Evolutionary conservation across 2,329 filamentous ascomycete genomes (phyloP), one percentile per base, ranked within the genome.

Genomic region (Pseudogymnoascus destructans): DNA sequence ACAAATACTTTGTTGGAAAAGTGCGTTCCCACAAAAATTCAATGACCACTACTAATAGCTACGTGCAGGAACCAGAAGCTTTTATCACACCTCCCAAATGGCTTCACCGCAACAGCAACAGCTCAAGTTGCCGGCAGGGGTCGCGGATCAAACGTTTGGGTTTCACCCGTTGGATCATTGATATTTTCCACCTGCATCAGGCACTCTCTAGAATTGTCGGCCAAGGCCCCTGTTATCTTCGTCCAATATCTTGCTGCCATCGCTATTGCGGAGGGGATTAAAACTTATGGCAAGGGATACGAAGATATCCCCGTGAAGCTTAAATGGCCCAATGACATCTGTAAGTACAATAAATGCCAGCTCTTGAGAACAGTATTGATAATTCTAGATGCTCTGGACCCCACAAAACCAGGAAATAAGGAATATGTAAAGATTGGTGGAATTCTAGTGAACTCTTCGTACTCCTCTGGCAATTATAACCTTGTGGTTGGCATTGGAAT

Each of bases 321-420:
- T 30, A 98, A 98, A 71, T 98, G 93, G 93, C 93, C 93, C 9
- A 98, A 98, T 66, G 93, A 98, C 68, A 88, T 98, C 58, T 92
- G 82, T 84, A 71, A 70, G 77, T 71, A 6, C 61, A 2, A 3
- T 13, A 0, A 17, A 33, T 33, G 6, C 38, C 27, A 52, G 11
- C 46, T 42, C 25, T 27, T 35, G 35, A n/a, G 7, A 15, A 32
- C 9, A 11, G 13, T 33, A 13, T 40, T 55, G 17, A 57, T 58
- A 23, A 52, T 55, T 27, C 17, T 59, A 81, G 81, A 89, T 67
- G 85, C 85, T 0, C 75, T 81, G 19, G 85, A 89, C 66, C 87
- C 79, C 5, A 74, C 71, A 57, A 77, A 76, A 52, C 75, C 75
- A 1, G 70, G 73, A 1, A 65, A 70, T 2, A 71, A 74, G 9